These are phyloP conservation scores for Agrocybe praecox DNA, from an alignment of 768 basidiomycete species.

Conservation along the genomic window DNA sequence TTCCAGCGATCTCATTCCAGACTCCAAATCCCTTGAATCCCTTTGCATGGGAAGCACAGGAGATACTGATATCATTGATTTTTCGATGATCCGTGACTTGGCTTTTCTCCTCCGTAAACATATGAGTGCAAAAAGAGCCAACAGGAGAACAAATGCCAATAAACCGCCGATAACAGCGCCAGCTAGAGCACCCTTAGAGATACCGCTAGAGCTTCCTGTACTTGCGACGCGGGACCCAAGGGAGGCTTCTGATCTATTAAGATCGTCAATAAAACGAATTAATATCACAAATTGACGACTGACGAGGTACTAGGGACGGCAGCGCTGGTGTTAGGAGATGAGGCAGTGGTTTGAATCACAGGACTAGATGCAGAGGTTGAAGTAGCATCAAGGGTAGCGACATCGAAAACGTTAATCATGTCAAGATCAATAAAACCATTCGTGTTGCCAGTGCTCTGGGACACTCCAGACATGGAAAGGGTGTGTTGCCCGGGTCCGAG, in stretches of 20 bases:
- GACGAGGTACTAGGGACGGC: conserved; percentile 12
- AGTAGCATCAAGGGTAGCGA: conserved; percentile 10
- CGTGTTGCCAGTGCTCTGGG: conserved; percentile 26
- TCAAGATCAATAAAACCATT: conserved; percentile 49
- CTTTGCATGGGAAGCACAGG: conserved; percentile 36
- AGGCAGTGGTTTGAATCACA: background rate
- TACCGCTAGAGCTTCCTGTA: conserved; percentile 8
- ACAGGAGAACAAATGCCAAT: conserved; percentile 27
- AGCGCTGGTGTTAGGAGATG: background rate
- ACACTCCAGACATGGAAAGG: conserved; percentile 36
- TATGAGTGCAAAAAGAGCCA: conserved; percentile 21
- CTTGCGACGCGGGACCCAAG: background rate
- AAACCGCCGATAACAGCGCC: conserved; percentile 27
- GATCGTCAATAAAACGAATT: background rate
- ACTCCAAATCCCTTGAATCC: conserved; percentile 27
- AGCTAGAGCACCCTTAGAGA: conserved; percentile 23
- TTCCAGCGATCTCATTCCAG: conserved; percentile 20
- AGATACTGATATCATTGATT: conserved; percentile 26
- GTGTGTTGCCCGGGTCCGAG: conserved; percentile 40
- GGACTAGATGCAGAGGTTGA: background rate
- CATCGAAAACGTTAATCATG: conserved; percentile 38
- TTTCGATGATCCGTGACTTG: conserved; percentile 21
- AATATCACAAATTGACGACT: background rate
- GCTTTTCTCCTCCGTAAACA: conserved; percentile 26
- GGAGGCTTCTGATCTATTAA: background rate